Base-by-base conservation (phyloP, 768 basidiomycete genomes). In the Hygrophoropsis aurantiaca region DNA sequence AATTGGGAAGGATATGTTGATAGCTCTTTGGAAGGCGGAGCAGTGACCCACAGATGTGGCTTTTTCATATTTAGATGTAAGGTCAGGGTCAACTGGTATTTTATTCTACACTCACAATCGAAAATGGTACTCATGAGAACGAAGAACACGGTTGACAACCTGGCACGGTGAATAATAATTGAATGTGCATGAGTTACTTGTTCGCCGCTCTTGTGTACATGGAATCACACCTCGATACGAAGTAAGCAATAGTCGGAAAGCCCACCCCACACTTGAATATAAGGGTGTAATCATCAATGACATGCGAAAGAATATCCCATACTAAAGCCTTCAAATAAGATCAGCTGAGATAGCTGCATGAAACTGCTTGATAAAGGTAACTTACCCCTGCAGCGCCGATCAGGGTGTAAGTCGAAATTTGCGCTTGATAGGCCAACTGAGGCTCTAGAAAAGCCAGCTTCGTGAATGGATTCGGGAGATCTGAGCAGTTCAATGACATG, bases 221-320 rank as follows among this genome's bases (percentile, higher is more conserved):
- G n/a, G n/a, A n/a, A n/a, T n/a, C n/a, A 16, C 40, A 65, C 70
- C 68, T 69, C 4, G 67, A 67, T 19, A 68, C 16, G 37, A 67
- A 54, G 49, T 70, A 72, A 0, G 57, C 36, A 8, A 59, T 27
- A 5, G 59, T 59, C 19, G 61, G 55, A 9, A 58, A 4, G 21
- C 57, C 30, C 24, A 58, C 38, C 34, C 50, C 34, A 45, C 40
- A 23, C 33, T 47, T 51, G 39, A 50, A 57, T 11, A 63, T n/a
- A 5, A 70, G 47, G 13, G 40, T 46, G 15, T 58, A 58, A 27
- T 72, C 68, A 3, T 59, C 56, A 19, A 55, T 55, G 5, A 67
- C 37, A 25, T 59, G 58, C 6, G 56, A 44, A 3, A 67, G 53
- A 11, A 67, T 58, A 44, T 70, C 67, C 69, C 69, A 71, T 26